Evolutionary conservation across 805 yeast species (phyloP).

Genomic region (Saccharomycopsis fibuligera): DNA sequence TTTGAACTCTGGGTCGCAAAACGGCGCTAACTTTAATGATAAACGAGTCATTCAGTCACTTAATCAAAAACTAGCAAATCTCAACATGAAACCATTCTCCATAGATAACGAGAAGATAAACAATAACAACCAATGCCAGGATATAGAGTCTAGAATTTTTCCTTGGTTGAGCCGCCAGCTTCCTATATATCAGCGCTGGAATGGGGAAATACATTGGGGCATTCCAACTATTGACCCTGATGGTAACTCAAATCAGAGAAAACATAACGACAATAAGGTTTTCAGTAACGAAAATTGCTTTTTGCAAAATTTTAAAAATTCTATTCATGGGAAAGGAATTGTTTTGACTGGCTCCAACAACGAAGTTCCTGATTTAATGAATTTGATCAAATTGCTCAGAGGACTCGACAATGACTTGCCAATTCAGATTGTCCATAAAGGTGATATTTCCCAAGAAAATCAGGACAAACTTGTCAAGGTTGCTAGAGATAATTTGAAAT

Average conservation of each 20-base stretch:
- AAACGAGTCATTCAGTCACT: slow-evolving; percentile 26
- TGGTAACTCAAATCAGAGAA: slow-evolving; percentile 18
- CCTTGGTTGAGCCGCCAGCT: slow-evolving; percentile 32
- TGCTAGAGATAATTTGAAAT: slow-evolving; percentile 27
- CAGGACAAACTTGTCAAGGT: slow-evolving; percentile 30
- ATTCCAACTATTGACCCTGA: slow-evolving; percentile 30
- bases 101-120: slow-evolving; percentile 36
- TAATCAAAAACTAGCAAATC: slow-evolving; percentile 43
- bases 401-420: slow-evolving; percentile 32
- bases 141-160: slow-evolving; percentile 30
- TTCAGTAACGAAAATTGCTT: slow-evolving; percentile 6
- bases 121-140: slow-evolving; percentile 28
- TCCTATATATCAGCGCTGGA: slow-evolving; percentile 34
- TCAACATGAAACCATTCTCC: slow-evolving; percentile 27
- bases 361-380: slow-evolving; percentile 29
- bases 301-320: slow-evolving; percentile 25
- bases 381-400: slow-evolving; percentile 38
- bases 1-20: slow-evolving; percentile 17
- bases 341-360: slow-evolving; percentile 32
- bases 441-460: slow-evolving; percentile 30
- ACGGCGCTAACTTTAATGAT: slow-evolving; percentile 13
- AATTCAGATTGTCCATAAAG: slow-evolving; percentile 36
- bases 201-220: slow-evolving; percentile 29
- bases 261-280: slow-evolving; percentile 13
- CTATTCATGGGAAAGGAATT: slow-evolving; percentile 33